phyloP scores from a whole-genome alignment of 179 eudicot species.

The Silene vulgaris region DNA sequence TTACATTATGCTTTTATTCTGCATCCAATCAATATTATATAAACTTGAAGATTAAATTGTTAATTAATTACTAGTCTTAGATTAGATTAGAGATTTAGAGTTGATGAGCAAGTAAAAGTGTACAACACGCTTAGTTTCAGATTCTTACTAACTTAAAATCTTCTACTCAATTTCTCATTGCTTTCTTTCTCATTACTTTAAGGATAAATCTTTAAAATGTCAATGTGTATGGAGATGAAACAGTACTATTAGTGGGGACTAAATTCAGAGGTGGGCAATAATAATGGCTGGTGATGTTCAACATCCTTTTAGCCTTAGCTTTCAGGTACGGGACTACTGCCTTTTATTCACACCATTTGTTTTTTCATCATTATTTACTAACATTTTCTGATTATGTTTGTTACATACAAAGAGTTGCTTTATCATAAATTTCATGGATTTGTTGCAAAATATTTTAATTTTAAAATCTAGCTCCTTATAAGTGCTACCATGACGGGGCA shows the following conservation, averaged over 20 bases:
- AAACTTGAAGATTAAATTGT: too few species aligned
- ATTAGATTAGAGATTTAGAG: neutral
- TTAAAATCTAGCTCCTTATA: too few species aligned
- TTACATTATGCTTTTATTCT: neutral
- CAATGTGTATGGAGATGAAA: neutral
- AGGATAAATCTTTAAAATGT: too few species aligned
- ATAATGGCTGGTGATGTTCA: constrained; percentile 53
- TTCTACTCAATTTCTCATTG: too few species aligned
- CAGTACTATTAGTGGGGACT: neutral
- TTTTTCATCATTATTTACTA: neutral
- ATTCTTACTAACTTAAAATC: constrained; percentile 2
- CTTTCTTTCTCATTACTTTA: neutral
- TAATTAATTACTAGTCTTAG: neutral
- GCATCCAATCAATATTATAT: neutral
- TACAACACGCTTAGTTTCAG: constrained; percentile 15
- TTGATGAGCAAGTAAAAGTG: neutral
- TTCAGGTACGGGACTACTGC: constrained; percentile 36
- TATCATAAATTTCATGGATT: too few species aligned
- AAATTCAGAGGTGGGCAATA: neutral
- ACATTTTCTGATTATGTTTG: neutral
- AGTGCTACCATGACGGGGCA: too few species aligned
- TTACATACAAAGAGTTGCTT: neutral
- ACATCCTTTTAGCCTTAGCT: constrained; percentile 47
- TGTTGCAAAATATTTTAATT: too few species aligned
- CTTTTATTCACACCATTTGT: neutral